Percentiles rank a stretch among this genome's conserved stretches.
These are phyloP conservation scores for Pneumocystis wakefieldiae DNA, from an alignment of 1,139 yeast genomes.

Conservation along the genomic window DNA sequence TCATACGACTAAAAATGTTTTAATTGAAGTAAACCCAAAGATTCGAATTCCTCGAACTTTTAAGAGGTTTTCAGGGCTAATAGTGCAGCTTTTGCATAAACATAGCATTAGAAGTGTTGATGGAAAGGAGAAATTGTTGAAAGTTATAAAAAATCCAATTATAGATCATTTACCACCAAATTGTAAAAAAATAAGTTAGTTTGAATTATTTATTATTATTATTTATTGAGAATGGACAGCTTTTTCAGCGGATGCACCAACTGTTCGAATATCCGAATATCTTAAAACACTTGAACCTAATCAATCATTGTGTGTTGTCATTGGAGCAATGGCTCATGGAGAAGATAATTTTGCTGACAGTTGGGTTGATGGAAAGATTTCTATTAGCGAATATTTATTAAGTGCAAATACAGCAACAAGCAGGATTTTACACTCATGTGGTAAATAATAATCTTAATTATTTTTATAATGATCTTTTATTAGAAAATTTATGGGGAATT, in stretches of 20 bases:
- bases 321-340: conserved; percentile 99
- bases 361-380: conserved; percentile 88
- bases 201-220: background rate
- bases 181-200: conserved; percentile 59
- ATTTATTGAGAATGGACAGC: conserved; percentile 21
- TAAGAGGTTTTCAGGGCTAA: conserved; percentile 89
- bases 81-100: conserved; percentile 90
- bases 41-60: conserved; percentile 97
- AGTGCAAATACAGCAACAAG: conserved; percentile 98
- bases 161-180: conserved; percentile 93
- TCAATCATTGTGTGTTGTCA: conserved; percentile 92
- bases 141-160: conserved; percentile 90
- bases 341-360: conserved; percentile 95
- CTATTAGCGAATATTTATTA: conserved; percentile 85
- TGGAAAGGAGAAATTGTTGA: conserved; percentile 82
- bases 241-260: conserved; percentile 83
- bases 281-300: conserved; percentile 66
- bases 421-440: conserved; percentile 95
- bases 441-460: background rate
- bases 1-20: conserved; percentile 86
- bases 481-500: background rate
- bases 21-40: conserved; percentile 87
- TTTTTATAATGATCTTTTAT: background rate
- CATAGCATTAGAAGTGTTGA: conserved; percentile 86
- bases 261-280: conserved; percentile 76